Conservation (phyloP, 2,329 filamentous ascomycete genomes). For the Colletotrichum sp. region DNA sequence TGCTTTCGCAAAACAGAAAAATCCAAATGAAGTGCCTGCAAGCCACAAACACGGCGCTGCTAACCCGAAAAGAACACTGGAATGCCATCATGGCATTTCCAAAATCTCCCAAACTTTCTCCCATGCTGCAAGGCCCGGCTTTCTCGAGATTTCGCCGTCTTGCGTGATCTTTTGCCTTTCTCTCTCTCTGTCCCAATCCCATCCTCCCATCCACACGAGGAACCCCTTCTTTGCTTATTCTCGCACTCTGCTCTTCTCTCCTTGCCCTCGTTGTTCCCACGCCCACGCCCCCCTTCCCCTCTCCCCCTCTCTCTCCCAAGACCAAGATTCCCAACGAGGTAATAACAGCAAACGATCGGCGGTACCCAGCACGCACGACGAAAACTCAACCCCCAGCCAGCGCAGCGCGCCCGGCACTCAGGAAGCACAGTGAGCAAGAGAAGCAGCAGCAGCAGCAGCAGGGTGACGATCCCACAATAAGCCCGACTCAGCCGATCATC, state of each 20-base stretch:
- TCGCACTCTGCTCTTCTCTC: background rate
- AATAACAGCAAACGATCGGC: slow-evolving; percentile 15
- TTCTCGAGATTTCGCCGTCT: background rate
- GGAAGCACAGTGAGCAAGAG: too few relatives aligned
- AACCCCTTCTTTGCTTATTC: background rate
- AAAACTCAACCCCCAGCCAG: background rate
- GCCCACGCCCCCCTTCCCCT: background rate
- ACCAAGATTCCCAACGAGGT: background rate
- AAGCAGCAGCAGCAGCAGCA: background rate
- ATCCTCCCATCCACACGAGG: background rate
- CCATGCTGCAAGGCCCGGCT: background rate
- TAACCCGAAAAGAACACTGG: background rate
- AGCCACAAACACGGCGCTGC: background rate
- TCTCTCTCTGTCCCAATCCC: background rate
- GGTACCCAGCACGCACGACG: slow-evolving; percentile 1
- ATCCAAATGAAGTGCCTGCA: background rate
- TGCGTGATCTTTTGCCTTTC: background rate
- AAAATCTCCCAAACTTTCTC: background rate
- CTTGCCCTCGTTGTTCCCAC: background rate
- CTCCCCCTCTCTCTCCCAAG: background rate
- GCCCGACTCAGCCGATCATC: slow-evolving; percentile 14
- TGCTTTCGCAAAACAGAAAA: background rate
- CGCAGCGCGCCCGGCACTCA: background rate
- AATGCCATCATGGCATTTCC: slow-evolving; percentile 13
- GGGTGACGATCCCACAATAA: slow-evolving; percentile 17